Percentiles rank a stretch among this genome's conserved stretches.
phyloP scores from a whole-genome alignment of 2,329 filamentous ascomycete genomes.

The Zymoseptoria passerinii region DNA sequence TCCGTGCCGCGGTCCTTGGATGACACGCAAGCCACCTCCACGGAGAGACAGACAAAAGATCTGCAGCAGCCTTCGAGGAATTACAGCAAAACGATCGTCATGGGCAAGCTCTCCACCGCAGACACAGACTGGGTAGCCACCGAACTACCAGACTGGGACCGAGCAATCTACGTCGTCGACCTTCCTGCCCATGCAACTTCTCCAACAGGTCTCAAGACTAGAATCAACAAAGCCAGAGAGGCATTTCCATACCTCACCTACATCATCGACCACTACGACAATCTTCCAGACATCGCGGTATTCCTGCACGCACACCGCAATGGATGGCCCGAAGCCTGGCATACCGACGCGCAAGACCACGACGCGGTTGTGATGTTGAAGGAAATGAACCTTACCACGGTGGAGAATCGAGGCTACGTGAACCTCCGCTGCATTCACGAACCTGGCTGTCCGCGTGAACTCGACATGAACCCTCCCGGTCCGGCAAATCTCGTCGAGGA shows the following conservation, averaged over 20 bases:
- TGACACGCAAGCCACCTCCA: background rate
- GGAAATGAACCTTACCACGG: slow-evolving; percentile 14
- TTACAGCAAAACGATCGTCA: slow-evolving; percentile 26
- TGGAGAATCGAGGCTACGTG: slow-evolving; percentile 21
- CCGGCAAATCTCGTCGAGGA: slow-evolving; percentile 13
- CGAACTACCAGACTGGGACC: slow-evolving; percentile 42
- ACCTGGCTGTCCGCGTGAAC: slow-evolving; percentile 21
- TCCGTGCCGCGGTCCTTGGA: background rate
- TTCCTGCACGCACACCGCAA: slow-evolving; percentile 26
- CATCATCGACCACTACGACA: slow-evolving; percentile 39
- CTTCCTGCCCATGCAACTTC: slow-evolving; percentile 22
- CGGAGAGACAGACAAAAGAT: background rate
- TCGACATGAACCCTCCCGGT: slow-evolving; percentile 16
- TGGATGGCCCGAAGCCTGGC: slow-evolving; percentile 21
- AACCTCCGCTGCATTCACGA: slow-evolving; percentile 21
- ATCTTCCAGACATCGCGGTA: slow-evolving; percentile 22
- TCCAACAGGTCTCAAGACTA: slow-evolving; percentile 13
- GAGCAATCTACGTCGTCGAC: slow-evolving; percentile 39
- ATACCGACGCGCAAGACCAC: slow-evolving; percentile 22
- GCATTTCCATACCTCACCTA: slow-evolving; percentile 42
- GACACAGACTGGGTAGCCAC: slow-evolving; percentile 38
- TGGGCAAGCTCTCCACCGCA: slow-evolving; percentile 38
- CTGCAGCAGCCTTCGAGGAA: background rate
- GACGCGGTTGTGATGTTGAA: slow-evolving; percentile 22
- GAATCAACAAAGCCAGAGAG: slow-evolving; percentile 38